Evolutionary conservation across 73 alveolate genomes (phyloP).

Genomic region (Paramecium tetraurelia): DNA sequence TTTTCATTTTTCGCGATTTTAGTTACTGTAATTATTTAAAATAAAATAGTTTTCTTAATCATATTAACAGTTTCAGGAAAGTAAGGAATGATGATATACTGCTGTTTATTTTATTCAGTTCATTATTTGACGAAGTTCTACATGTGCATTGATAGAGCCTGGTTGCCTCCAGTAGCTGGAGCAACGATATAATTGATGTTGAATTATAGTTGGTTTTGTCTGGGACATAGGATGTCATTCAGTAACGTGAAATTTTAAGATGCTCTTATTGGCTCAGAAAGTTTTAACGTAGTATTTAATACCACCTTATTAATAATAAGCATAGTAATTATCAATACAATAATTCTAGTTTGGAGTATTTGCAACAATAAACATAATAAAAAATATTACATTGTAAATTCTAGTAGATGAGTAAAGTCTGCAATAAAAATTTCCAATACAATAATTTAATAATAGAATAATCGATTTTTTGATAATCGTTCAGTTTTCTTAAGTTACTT

Average conservation of each 20-base stretch:
- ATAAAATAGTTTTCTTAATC: not conserved
- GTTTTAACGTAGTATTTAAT: not conserved
- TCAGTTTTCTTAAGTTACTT: not conserved
- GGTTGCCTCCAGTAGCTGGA: not conserved
- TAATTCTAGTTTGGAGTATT: not conserved
- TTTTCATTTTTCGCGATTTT: not conserved
- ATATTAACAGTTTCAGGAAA: not conserved
- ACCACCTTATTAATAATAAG: not conserved
- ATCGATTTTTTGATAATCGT: not conserved
- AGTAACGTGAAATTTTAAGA: not conserved
- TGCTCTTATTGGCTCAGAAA: not conserved
- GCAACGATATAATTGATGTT: not conserved
- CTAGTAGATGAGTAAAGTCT: not conserved
- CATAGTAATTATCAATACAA: not conserved
- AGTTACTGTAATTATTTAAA: not conserved
- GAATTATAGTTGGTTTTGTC: not conserved
- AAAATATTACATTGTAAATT: not conserved
- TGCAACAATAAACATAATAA: not conserved
- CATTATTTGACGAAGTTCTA: not conserved
- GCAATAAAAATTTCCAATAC: not conserved
- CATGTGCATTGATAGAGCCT: not conserved
- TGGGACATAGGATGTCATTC: not conserved
- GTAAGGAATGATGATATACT: not conserved
- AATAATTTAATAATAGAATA: not conserved
- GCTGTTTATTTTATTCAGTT: not conserved